Evolutionary conservation across 129 eudicot genomes (phyloP).

Genomic region (Centrapalus pauciflorus): DNA sequence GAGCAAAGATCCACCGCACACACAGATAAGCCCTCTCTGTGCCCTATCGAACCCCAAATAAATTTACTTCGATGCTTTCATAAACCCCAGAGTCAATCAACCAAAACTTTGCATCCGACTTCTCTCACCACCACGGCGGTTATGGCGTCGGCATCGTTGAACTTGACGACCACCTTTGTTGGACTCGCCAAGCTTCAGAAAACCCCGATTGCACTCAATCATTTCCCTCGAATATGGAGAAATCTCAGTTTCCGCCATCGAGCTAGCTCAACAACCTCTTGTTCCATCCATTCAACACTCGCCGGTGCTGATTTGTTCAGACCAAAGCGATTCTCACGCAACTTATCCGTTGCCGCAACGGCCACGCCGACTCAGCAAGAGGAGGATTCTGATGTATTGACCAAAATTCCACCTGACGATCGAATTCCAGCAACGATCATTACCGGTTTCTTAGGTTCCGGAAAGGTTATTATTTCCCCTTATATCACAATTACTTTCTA

Average conservation of each 20-base stretch:
- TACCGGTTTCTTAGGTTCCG: constrained; percentile 97
- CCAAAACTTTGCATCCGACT: background rate
- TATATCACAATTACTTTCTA: background rate
- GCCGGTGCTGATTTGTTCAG: constrained; percentile 1
- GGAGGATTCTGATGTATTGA: constrained; percentile 50
- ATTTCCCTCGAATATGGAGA: constrained; percentile 27
- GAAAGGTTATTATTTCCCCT: constrained; percentile 50
- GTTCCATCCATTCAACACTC: constrained; percentile 25
- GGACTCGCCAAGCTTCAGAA: constrained; percentile 50
- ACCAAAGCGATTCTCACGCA: constrained; percentile 33
- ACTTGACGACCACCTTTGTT: constrained; percentile 49
- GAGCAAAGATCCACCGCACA: background rate
- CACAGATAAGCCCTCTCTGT: constrained; percentile 13
- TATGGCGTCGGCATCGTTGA: constrained; percentile 64
- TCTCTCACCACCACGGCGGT: constrained; percentile 4
- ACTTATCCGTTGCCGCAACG: constrained; percentile 46
- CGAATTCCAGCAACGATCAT: constrained; percentile 96
- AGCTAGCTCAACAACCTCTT: background rate
- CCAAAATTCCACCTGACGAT: constrained; percentile 80
- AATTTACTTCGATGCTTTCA: background rate
- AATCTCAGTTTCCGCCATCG: constrained; percentile 19
- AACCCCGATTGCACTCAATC: constrained; percentile 19
- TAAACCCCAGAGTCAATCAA: constrained; percentile 17
- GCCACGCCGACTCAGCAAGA: constrained; percentile 44
- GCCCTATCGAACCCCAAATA: background rate